Percentiles rank a stretch among this genome's conserved stretches.
Evolutionary conservation across 2,329 filamentous ascomycete species (phyloP).

Genomic region (Cadophora sp.): DNA sequence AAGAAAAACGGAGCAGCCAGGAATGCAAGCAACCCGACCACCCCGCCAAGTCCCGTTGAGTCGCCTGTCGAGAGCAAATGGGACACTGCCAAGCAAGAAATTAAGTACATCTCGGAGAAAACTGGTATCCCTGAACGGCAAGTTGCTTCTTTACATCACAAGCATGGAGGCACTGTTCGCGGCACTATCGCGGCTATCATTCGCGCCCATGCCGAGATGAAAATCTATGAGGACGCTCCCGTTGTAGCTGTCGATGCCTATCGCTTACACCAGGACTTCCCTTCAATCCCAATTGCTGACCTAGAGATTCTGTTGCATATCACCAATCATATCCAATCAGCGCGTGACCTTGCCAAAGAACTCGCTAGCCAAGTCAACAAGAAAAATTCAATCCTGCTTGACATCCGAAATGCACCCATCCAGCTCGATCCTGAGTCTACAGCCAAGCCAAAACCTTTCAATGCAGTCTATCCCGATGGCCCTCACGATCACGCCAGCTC

Average conservation of each 20-base stretch:
- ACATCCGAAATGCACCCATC: conserved; percentile 41
- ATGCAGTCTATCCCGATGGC: conserved; percentile 21
- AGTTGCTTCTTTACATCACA: conserved; percentile 65
- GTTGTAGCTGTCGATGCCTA: conserved; percentile 55
- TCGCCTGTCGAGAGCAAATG: conserved; percentile 57
- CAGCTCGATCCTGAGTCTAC: conserved; percentile 24
- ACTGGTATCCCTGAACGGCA: conserved; percentile 53
- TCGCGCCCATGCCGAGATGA: conserved; percentile 37
- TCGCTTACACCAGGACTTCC: conserved; percentile 61
- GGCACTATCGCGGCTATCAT: conserved; percentile 60
- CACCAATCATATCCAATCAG: conserved; percentile 60
- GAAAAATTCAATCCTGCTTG: conserved; percentile 36
- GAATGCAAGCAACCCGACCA: conserved; percentile 30
- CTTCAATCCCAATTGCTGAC: conserved; percentile 54
- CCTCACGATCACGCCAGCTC: conserved; percentile 25
- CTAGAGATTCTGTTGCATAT: conserved; percentile 61
- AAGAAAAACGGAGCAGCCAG: conserved; percentile 44
- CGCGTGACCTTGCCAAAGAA: conserved; percentile 63
- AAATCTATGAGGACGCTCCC: conserved; percentile 51
- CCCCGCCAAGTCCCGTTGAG: conserved; percentile 5
- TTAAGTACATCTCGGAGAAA: conserved; percentile 65
- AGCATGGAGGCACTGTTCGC: conserved; percentile 61
- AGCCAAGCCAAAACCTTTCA: conserved; percentile 18
- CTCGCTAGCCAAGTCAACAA: conserved; percentile 47
- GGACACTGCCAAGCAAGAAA: conserved; percentile 60